Conservation (phyloP, 148 eudicot species). For the Selenicereus undatus region DNA sequence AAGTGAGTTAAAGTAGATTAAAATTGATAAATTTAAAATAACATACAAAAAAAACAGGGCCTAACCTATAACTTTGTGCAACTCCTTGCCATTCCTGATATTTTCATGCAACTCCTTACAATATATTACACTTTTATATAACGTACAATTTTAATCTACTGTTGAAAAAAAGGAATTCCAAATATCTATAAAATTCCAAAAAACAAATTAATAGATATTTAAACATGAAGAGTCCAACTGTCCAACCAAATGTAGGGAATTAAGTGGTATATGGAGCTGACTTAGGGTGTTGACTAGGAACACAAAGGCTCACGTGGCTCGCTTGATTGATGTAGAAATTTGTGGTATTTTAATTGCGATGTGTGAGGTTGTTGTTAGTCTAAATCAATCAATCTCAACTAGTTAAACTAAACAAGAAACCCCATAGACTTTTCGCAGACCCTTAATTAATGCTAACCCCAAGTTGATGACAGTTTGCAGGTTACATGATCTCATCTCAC, state of each 20-base stretch:
- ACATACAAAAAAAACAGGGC: too few species aligned
- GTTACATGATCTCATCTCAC: neutral
- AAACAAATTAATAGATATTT: neutral
- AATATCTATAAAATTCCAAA: neutral
- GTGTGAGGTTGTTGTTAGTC: slow-evolving; percentile 6
- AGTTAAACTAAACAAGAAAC: slow-evolving; percentile 2
- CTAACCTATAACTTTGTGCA: too few species aligned
- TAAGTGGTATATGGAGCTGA: slow-evolving; percentile 1
- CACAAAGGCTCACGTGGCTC: slow-evolving; percentile 32
- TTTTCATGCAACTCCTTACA: too few species aligned
- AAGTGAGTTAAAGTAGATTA: too few species aligned
- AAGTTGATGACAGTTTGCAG: neutral
- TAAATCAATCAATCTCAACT: neutral
- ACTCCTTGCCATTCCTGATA: too few species aligned
- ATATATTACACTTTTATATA: too few species aligned
- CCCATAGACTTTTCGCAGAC: slow-evolving; percentile 5
- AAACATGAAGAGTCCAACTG: neutral
- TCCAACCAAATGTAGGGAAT: slow-evolving; percentile 7
- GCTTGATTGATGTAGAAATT: slow-evolving; percentile 25
- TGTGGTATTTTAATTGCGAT: neutral
- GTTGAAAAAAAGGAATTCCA: too few species aligned
- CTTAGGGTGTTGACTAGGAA: slow-evolving; percentile 27
- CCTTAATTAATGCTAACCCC: neutral
- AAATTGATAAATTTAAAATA: too few species aligned
- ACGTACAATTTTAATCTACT: too few species aligned